Evolutionary conservation across 1,139 yeast species (phyloP).

Genomic region (Sugiyamaella xylanicola): DNA sequence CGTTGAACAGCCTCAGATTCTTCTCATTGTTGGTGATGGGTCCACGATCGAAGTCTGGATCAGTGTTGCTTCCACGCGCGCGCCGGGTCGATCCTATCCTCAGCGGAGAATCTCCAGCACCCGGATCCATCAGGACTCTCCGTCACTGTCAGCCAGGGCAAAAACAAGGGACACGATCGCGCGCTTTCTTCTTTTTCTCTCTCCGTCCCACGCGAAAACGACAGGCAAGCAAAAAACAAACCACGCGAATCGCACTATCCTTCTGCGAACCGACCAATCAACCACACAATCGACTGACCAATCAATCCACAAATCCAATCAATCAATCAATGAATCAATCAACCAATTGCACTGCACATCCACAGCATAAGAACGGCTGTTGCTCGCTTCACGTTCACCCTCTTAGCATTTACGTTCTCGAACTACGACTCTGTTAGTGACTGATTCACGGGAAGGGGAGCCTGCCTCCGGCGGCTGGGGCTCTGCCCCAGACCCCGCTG

Average conservation of each 20-base stretch:
- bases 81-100: conserved; percentile 19
- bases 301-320: background rate
- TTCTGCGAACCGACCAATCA: background rate
- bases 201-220: background rate
- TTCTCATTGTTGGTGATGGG: conserved; percentile 16
- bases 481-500: background rate
- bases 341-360: background rate
- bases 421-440: background rate
- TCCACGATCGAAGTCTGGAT: conserved; percentile 28
- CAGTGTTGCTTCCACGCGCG: conserved; percentile 15
- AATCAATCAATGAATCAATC: background rate
- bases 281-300: background rate
- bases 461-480: background rate
- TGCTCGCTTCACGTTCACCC: background rate
- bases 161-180: background rate
- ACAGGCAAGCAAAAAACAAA: background rate
- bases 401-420: background rate
- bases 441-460: background rate
- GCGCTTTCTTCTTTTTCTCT: background rate
- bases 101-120: conserved; percentile 14
- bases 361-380: background rate
- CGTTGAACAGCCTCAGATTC: conserved; percentile 20
- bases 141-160: background rate
- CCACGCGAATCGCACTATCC: background rate
- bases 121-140: conserved; percentile 16